Percentiles rank a stretch among this genome's conserved stretches.
phyloP scores from a whole-genome alignment of 306 rosid species.

The Gynostemma pentaphyllum region DNA sequence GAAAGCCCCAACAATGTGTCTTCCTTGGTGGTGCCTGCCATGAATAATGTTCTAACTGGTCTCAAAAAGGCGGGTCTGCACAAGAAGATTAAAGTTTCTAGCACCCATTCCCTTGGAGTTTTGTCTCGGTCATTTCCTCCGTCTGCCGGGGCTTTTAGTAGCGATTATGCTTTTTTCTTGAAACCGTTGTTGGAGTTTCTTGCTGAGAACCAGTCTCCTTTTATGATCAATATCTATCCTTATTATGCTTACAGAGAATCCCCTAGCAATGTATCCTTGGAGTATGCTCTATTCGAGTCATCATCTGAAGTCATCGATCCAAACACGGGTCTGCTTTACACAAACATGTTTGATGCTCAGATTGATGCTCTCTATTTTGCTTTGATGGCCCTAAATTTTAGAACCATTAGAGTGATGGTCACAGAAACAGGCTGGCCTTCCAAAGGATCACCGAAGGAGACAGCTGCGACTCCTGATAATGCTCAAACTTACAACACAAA shows the following conservation, averaged over 20 bases:
- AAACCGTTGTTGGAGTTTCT: constrained; percentile 93
- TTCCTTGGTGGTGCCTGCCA: constrained; percentile 69
- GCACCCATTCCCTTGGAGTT: constrained; percentile 93
- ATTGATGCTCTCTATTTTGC: constrained; percentile 90
- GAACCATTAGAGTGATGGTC: constrained; percentile 79
- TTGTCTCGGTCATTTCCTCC: constrained; percentile 94
- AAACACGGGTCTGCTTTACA: constrained; percentile 84
- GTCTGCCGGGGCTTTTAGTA: constrained; percentile 92
- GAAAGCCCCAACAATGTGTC: constrained; percentile 60
- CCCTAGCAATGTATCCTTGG: constrained; percentile 54
- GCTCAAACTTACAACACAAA: constrained; percentile 72
- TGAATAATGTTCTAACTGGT: constrained; percentile 75
- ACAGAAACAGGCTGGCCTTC: constrained; percentile 99
- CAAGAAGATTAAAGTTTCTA: constrained; percentile 77
- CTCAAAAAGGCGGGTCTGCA: constrained; percentile 69
- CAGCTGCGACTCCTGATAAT: constrained; percentile 61
- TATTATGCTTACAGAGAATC: constrained; percentile 93
- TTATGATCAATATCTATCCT: constrained; percentile 95
- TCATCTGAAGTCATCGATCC: constrained; percentile 94
- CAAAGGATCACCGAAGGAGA: constrained; percentile 91
- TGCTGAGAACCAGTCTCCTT: constrained; percentile 86
- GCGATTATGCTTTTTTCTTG: constrained; percentile 72
- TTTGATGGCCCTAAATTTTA: constrained; percentile 74
- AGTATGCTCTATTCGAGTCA: constrained; percentile 79
- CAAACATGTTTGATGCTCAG: constrained; percentile 96